Evolutionary conservation across 768 basidiomycete genomes (phyloP).

Genomic region (Trametes villosa): DNA sequence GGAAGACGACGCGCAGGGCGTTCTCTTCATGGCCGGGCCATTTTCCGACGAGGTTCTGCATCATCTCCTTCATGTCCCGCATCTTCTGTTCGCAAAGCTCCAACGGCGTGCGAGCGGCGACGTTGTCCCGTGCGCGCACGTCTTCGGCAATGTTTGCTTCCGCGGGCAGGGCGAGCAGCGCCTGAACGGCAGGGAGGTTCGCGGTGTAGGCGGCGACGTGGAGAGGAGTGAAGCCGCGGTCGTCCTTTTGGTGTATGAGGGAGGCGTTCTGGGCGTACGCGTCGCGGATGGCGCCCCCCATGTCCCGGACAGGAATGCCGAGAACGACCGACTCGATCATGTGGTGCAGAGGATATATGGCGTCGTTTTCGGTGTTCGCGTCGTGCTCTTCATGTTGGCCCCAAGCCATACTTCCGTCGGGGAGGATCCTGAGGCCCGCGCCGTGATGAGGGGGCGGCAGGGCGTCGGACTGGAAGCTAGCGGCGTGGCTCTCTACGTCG

Average conservation of each 20-base stretch:
- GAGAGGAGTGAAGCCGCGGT: conserved; percentile 20
- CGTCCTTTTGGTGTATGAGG: conserved; percentile 8
- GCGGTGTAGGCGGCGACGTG: conserved; percentile 16
- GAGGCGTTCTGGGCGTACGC: conserved; percentile 3
- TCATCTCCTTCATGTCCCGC: not conserved
- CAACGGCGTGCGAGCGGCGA: conserved; percentile 13
- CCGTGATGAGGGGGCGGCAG: not conserved
- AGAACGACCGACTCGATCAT: not conserved
- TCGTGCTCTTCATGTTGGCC: not conserved
- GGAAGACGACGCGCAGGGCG: conserved; percentile 6
- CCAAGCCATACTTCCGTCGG: too few relatives aligned
- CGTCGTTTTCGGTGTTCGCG: not conserved
- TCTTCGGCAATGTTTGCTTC: conserved; percentile 1
- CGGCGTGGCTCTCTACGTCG: conserved; percentile 12
- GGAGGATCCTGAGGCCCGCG: too few relatives aligned
- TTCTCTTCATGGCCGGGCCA: not conserved
- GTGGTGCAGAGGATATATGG: conserved; percentile 17
- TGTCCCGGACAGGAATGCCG: not conserved
- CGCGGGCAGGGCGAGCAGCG: conserved; percentile 12
- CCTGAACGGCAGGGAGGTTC: conserved; percentile 2
- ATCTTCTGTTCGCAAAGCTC: conserved; percentile 17
- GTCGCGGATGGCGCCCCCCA: not conserved
- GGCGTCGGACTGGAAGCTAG: not conserved
- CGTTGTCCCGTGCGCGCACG: conserved; percentile 5
- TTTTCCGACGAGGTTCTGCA: not conserved